Conservation (phyloP, 805 yeast species). For the Kodamaea hsintzibuensis region DNA sequence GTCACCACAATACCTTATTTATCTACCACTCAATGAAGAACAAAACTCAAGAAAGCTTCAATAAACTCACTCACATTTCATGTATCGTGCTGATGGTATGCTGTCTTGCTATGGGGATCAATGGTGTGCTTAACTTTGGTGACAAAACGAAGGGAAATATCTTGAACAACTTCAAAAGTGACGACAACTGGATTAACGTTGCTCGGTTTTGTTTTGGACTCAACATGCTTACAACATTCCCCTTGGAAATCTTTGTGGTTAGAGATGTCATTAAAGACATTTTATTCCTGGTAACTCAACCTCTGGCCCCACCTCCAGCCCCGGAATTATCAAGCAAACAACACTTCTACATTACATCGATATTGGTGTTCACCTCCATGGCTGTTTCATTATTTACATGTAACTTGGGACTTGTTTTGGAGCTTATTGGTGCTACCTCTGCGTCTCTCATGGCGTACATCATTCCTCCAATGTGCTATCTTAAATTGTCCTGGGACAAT, state of each 20-base stretch:
- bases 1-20: slow-evolving; percentile 92
- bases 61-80: slow-evolving; percentile 77
- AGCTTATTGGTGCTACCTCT: slow-evolving; percentile 88
- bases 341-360: slow-evolving; percentile 66
- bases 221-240: slow-evolving; percentile 90
- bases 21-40: slow-evolving; percentile 80
- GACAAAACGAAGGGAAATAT: slow-evolving; percentile 83
- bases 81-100: slow-evolving; percentile 79
- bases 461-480: slow-evolving; percentile 81
- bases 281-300: slow-evolving; percentile 19
- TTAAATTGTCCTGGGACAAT: slow-evolving; percentile 57
- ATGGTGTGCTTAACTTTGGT: slow-evolving; percentile 76
- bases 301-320: not conserved
- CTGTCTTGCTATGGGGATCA: slow-evolving; percentile 74
- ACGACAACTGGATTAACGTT: slow-evolving; percentile 73
- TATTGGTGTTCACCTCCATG: slow-evolving; percentile 70
- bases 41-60: slow-evolving; percentile 75
- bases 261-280: slow-evolving; percentile 81
- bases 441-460: slow-evolving; percentile 93
- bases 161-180: slow-evolving; percentile 78
- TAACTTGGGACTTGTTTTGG: slow-evolving; percentile 85
- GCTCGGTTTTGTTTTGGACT: slow-evolving; percentile 91
- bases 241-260: slow-evolving; percentile 86
- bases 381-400: slow-evolving; percentile 76
- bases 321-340: slow-evolving; percentile 43